Percentiles rank a stretch among this genome's conserved stretches.
These are phyloP conservation scores for Tinospora cordifolia DNA, from an alignment of 164 flowering plant genomes.

Conservation along the genomic window DNA sequence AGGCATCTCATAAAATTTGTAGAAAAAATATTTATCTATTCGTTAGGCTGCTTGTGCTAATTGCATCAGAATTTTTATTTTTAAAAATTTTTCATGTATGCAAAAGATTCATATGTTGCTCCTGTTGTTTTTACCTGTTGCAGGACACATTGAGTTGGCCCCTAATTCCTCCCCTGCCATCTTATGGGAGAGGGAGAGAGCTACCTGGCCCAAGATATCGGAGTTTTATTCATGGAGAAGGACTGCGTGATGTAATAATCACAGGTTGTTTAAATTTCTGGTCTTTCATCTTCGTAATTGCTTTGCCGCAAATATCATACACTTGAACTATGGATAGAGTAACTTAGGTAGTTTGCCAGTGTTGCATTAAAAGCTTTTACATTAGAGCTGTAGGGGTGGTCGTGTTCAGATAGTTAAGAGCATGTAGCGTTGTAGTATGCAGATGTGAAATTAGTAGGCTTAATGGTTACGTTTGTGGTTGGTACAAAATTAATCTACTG, in stretches of 20 bases:
- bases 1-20: no score
- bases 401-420: background rate
- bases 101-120: background rate
- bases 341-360: background rate
- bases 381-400: no score
- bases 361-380: no score
- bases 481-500: background rate
- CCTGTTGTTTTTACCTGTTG: constrained; percentile 13
- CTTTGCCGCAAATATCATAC: background rate
- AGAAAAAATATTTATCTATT: no score
- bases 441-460: background rate
- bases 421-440: background rate
- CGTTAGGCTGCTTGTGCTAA: no score
- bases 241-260: constrained; percentile 73
- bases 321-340: background rate
- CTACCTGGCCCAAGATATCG: constrained; percentile 85
- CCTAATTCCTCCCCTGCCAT: constrained; percentile 79
- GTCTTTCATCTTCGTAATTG: background rate
- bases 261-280: constrained; percentile 45
- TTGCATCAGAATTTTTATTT: no score
- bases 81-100: background rate
- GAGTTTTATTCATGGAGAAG: constrained; percentile 90
- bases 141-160: constrained; percentile 80
- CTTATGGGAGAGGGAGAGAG: constrained; percentile 98
- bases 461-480: background rate